Percentiles rank a stretch among this genome's conserved stretches.
Evolutionary conservation across 768 basidiomycete species (phyloP).

Genomic region (Xerocomellus intermedius): DNA sequence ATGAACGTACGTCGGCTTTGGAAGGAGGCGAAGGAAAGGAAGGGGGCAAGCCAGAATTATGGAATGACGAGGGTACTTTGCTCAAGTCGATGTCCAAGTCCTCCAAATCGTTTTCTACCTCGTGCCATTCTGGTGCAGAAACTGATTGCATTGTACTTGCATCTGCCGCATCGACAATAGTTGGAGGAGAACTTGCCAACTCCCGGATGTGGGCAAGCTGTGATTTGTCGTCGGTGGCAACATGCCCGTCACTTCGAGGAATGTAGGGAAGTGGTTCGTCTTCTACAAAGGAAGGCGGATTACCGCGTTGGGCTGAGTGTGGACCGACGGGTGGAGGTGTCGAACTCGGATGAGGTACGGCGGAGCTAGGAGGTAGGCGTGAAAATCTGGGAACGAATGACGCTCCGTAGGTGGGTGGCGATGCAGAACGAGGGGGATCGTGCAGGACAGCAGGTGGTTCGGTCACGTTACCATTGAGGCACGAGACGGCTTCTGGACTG

Average conservation of each 20-base stretch:
- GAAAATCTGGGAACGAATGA: slow-evolving; percentile 21
- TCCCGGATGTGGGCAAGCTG: slow-evolving; percentile 52
- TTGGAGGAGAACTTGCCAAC: slow-evolving; percentile 54
- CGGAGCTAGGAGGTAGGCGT: slow-evolving; percentile 2
- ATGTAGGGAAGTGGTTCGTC: slow-evolving; percentile 30
- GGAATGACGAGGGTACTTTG: slow-evolving; percentile 6
- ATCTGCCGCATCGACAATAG: slow-evolving; percentile 9
- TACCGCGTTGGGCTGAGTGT: slow-evolving; percentile 3
- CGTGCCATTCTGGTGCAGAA: slow-evolving; percentile 55
- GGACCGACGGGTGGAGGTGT: slow-evolving; percentile 13
- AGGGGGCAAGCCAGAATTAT: slow-evolving; percentile 9
- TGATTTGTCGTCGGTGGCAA: slow-evolving; percentile 65
- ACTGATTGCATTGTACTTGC: slow-evolving; percentile 24
- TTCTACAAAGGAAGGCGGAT: background rate
- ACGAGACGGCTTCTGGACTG: background rate
- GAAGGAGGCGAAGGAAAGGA: slow-evolving; percentile 35
- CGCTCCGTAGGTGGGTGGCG: slow-evolving; percentile 47
- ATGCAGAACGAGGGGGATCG: slow-evolving; percentile 25
- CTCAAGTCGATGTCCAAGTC: slow-evolving; percentile 8
- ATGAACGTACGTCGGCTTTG: slow-evolving; percentile 42
- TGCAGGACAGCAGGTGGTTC: slow-evolving; percentile 1
- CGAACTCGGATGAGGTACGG: slow-evolving; percentile 3
- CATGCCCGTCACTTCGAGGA: slow-evolving; percentile 46
- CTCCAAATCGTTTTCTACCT: slow-evolving; percentile 44
- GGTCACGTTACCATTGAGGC: background rate